Conservation (phyloP, 352 stramenopile species). For the Lagenidium sp. region DNA sequence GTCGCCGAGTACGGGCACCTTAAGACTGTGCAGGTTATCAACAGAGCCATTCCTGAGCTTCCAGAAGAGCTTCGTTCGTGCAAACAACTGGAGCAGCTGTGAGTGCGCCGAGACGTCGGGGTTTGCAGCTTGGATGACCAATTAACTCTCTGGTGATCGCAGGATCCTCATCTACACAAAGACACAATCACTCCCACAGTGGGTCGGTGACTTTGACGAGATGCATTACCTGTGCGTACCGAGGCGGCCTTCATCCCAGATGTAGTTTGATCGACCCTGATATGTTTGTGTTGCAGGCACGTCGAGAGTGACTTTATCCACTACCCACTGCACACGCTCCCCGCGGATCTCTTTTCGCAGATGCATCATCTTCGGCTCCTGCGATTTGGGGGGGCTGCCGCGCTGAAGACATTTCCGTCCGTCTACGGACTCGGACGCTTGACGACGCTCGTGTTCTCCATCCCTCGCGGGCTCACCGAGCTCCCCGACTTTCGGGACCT, state of each 20-base stretch:
- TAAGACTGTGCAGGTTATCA: constrained; percentile 1
- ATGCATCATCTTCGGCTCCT: neutral
- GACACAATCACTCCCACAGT: neutral
- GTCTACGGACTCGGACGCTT: neutral
- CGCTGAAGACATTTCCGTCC: neutral
- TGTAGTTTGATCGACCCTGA: too few species aligned
- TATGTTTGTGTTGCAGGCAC: too few species aligned
- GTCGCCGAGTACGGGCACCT: neutral
- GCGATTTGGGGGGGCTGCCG: neutral
- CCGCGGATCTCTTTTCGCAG: neutral
- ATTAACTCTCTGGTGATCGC: neutral
- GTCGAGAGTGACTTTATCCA: neutral
- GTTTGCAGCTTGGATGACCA: neutral
- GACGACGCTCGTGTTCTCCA: neutral
- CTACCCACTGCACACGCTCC: neutral
- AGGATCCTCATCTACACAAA: constrained; percentile 6
- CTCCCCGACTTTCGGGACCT: neutral
- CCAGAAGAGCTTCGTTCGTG: neutral
- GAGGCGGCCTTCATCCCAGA: too few species aligned
- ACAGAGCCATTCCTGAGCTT: neutral
- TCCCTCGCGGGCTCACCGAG: neutral
- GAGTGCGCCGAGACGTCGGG: neutral
- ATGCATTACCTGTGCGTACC: constrained; percentile 5
- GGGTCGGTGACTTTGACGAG: neutral
- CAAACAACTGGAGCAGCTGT: constrained; percentile 1